phyloP scores from a whole-genome alignment of 2,329 filamentous ascomycete genomes.

The Fusarium fracticaudum region DNA sequence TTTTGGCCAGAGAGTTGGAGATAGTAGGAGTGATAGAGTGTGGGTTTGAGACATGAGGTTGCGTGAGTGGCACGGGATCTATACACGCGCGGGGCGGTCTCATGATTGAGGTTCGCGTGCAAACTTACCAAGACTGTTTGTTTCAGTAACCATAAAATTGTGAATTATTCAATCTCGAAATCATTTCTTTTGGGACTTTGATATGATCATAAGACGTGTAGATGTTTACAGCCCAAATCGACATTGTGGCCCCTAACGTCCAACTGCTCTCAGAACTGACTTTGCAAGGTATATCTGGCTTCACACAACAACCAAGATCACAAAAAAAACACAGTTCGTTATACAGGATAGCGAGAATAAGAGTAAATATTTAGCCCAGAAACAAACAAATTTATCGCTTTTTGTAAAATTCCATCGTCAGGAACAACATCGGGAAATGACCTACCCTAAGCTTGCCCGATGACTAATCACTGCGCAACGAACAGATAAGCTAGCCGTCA shows the following conservation, averaged over 20 bases:
- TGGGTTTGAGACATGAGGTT: slow-evolving; percentile 6
- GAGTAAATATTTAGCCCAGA: too few relatives aligned
- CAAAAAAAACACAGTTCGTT: accelerated
- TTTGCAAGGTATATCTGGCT: not conserved
- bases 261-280: too few relatives aligned
- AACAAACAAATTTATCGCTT: not conserved
- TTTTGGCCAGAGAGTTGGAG: too few relatives aligned
- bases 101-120: slow-evolving; percentile 21
- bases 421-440: not conserved
- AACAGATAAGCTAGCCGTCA: slow-evolving; percentile 42
- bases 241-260: too few relatives aligned
- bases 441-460: slow-evolving; percentile 8
- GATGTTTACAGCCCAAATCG: not conserved
- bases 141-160: accelerated
- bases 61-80: slow-evolving; percentile 27
- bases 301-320: not conserved
- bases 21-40: not conserved
- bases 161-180: not conserved
- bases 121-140: not conserved
- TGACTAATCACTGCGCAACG: slow-evolving; percentile 41
- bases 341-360: accelerated
- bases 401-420: not conserved
- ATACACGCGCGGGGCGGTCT: slow-evolving; percentile 4
- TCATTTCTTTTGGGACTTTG: too few relatives aligned
- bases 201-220: not conserved